Base-by-base conservation (phyloP, 139 green algal genomes). In the Chlorella vulgaris region DNA sequence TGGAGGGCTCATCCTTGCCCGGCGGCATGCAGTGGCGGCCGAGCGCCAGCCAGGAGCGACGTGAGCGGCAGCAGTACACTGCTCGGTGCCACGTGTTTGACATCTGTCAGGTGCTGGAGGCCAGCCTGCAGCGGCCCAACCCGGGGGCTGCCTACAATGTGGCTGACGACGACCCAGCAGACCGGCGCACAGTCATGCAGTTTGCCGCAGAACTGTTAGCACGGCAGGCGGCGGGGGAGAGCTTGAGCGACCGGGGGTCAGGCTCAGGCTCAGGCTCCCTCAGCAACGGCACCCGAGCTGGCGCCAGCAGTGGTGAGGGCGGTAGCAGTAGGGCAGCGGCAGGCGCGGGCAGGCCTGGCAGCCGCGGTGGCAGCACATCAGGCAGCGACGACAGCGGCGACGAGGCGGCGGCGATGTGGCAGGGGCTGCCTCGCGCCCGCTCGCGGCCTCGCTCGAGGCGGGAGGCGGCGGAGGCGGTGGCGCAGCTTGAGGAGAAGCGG, bases 121-220 rank as follows among this genome's bases (percentile, higher is more conserved):
- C 88, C 36, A 94, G 88, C 84, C 95, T 94, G 69, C n/a, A 60
- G 3, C 80, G 61, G 13, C 68, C 84, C 21, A 33, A 26, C 2
- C 78, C 86, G 29, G 85, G 87, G 0, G 60, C 69, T 2, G 73
- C 96, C 0, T 96, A 93, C 83, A 96, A 96, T 76, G 62, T 96
- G 24, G 92, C 90, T 2, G 93, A 96, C 63, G 92, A 96, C 50
- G 86, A 95, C 31, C 93, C 93, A 19, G 88, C 93, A 19, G 68
- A 83, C 43, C 70, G 93, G 13, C 38, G 28, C 0, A 84, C 90
- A 18, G 89, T 95, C 4, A 73, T 88, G 83, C 50, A 33, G 7
- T 94, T 77, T 65, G 91, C 91, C 5, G 31, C 77, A 42, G 40
- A 68, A 29, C 80, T 94, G 19, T 33, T 94, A 58, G 18, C 53